Conservation (phyloP, 1,139 yeast species). For the Candida sp. region DNA sequence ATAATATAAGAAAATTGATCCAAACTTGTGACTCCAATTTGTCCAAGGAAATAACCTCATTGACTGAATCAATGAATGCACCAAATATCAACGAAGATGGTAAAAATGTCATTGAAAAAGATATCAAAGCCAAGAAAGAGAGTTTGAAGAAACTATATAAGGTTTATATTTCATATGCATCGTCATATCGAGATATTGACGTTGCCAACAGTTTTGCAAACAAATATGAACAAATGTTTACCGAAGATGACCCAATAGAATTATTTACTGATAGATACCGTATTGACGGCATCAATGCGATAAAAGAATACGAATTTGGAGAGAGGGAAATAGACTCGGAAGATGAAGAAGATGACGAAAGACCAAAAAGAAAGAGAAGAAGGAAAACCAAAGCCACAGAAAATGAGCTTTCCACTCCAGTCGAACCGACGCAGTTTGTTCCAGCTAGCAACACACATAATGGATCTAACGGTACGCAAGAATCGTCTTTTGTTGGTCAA, state of each 20-base stretch:
- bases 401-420: constrained; percentile 8
- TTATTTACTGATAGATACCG: constrained; percentile 46
- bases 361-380: constrained; percentile 19
- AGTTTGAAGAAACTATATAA: constrained; percentile 20
- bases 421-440: constrained; percentile 2
- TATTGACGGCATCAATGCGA: constrained; percentile 38
- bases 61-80: constrained; percentile 15
- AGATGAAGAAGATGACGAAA: constrained; percentile 15
- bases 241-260: constrained; percentile 48
- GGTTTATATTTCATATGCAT: constrained; percentile 27
- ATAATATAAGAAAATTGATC: constrained; percentile 78
- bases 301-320: constrained; percentile 43
- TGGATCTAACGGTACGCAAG: constrained; percentile 6
- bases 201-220: constrained; percentile 65
- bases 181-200: constrained; percentile 59
- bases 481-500: constrained; percentile 44
- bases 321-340: constrained; percentile 14
- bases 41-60: constrained; percentile 29
- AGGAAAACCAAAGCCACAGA: constrained; percentile 7
- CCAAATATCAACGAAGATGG: constrained; percentile 20
- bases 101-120: constrained; percentile 16
- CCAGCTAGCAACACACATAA: not conserved
- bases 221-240: constrained; percentile 65
- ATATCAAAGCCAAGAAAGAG: constrained; percentile 19
- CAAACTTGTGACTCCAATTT: constrained; percentile 50